Base-by-base conservation (phyloP, 2,329 filamentous ascomycete genomes). In the Periglandula ipomoeae region DNA sequence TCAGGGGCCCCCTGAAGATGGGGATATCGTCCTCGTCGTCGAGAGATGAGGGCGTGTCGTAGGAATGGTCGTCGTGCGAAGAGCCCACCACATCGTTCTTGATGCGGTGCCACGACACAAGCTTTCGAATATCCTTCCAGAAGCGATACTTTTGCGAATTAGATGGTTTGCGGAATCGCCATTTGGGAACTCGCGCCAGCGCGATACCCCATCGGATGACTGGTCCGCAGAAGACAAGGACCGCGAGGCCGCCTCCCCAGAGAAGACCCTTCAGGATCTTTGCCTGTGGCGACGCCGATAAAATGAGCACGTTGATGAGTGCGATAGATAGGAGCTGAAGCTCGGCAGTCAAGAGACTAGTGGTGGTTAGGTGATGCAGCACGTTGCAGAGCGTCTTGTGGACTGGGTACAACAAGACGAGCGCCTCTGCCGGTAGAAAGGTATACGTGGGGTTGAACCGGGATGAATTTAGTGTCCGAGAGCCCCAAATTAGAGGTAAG, bases 151-250 rank as follows among this genome's bases (percentile, higher is more conserved):
- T 66, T 63, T 56, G 67, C 65, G 49, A 58, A 26, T 60, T 62
- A 1, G 69, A 63, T 17, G 74, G 69, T 48, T 82, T 79, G 57
- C 81, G 78, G 58, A 97, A 90, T 39, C 90, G 86, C 89, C 91
- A 96, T 58, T 82, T 89, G 2, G 93, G 93, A 17, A 97, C 87
- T 50, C 91, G 78, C 45, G 91, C 90, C 52, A 98, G 70, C 23
- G 84, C 78, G 47, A 97, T 85, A 41, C 87, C 89, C 86, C 88
- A 94, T 58, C 76, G 78, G 32, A 97, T 79, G 11, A 93, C 79
- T 26, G 82, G 76, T 26, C 81, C 79, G 61, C 89, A 94, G 5
- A 79, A 70, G 4, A 91, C 68, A 47, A 95, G 80, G 15, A 95
- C 65, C 41, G 80, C 76, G 26, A 96, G 65, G 1, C 90, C 89